Conservation (phyloP, 164 flowering plant species). For the Buxus sempervirens region DNA sequence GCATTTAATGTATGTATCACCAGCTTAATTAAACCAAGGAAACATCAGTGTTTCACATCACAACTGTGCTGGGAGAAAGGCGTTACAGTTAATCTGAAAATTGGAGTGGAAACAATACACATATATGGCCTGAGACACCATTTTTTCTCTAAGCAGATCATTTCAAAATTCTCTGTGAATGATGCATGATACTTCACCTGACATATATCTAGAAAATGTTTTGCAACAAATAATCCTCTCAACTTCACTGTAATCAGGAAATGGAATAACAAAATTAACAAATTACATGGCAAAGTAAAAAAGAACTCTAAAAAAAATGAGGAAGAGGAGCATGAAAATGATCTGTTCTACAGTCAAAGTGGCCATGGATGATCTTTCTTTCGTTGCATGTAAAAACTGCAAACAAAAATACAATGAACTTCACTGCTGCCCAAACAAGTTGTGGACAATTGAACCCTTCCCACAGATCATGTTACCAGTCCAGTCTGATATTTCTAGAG, state of each 20-base stretch:
- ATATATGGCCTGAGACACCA: too few species aligned
- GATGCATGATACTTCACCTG: not conserved
- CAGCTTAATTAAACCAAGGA: too few species aligned
- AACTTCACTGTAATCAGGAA: too few species aligned
- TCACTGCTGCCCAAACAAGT: not conserved
- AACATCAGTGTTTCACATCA: too few species aligned
- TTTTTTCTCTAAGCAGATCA: too few species aligned
- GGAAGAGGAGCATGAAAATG: not conserved
- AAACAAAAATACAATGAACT: not conserved
- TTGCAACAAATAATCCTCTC: not conserved
- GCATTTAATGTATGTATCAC: too few species aligned
- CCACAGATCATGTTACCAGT: slow-evolving; percentile 56
- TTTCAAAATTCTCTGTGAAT: too few species aligned
- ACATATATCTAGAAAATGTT: not conserved
- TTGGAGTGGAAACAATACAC: too few species aligned
- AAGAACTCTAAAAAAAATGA: too few species aligned
- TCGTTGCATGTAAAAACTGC: not conserved
- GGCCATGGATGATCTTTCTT: not conserved
- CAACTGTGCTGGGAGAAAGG: too few species aligned
- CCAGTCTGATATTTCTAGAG: slow-evolving; percentile 61
- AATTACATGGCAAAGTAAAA: not conserved
- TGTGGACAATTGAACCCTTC: not conserved
- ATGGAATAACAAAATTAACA: not conserved
- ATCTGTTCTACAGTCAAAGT: not conserved
- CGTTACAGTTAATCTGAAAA: too few species aligned